Conservation (phyloP, 257 asterid genomes). For the Nicotiana attenuata region DNA sequence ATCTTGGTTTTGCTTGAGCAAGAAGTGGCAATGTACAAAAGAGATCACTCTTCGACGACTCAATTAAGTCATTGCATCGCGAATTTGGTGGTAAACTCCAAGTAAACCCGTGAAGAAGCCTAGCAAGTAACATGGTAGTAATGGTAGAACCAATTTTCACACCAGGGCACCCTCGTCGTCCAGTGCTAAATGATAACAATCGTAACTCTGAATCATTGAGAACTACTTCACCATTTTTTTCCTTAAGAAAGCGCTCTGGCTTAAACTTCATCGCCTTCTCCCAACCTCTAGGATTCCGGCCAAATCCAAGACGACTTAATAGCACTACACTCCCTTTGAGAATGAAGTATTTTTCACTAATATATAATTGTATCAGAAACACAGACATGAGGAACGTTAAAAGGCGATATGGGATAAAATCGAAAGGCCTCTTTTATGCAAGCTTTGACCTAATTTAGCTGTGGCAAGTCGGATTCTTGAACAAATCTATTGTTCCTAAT, state of each 20-base stretch:
- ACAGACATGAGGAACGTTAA: conserved; percentile 26
- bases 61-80: not conserved
- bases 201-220: too few species aligned
- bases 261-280: conserved; percentile 15
- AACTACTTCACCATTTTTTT: not conserved
- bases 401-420: conserved; percentile 17
- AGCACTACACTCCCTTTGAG: conserved; percentile 31
- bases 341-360: conserved; percentile 25
- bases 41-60: not conserved
- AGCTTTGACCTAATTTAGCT: conserved; percentile 26
- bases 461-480: conserved; percentile 29
- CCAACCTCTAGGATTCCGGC: conserved; percentile 26
- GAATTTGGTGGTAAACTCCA: conserved; percentile 3
- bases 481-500: conserved; percentile 22
- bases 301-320: conserved; percentile 27
- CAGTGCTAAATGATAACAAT: not conserved
- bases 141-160: not conserved
- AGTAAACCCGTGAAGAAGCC: not conserved
- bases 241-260: conserved; percentile 15
- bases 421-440: conserved; percentile 28
- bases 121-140: not conserved
- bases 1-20: not conserved
- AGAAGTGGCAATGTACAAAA: not conserved
- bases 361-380: conserved; percentile 8
- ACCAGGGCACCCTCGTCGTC: not conserved